Evolutionary conservation across 371 early-diverging fungal genomes (phyloP).

Genomic region (Syncephalastrum racemosum): DNA sequence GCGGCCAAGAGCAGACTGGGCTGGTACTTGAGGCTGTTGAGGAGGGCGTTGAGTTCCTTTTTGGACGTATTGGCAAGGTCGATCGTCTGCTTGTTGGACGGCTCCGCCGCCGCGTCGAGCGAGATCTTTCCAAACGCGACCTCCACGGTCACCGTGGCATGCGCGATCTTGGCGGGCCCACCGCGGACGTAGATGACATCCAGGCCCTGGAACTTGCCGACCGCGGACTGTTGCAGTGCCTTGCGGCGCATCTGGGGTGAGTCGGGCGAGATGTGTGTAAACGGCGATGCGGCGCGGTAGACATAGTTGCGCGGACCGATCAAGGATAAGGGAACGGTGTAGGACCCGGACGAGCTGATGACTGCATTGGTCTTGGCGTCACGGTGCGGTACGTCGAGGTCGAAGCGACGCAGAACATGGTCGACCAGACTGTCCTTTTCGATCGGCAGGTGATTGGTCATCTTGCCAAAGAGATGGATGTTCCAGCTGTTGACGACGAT

Average conservation of each 20-base stretch:
- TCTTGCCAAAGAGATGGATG: conserved; percentile 63
- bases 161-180: conserved; percentile 24
- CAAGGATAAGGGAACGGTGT: conserved; percentile 27
- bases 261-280: conserved; percentile 16
- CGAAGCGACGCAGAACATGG: conserved; percentile 49
- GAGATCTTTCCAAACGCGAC: conserved; percentile 30
- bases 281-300: conserved; percentile 22
- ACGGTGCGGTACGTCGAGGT: conserved; percentile 47
- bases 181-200: conserved; percentile 58
- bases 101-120: conserved; percentile 2
- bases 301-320: conserved; percentile 36
- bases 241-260: conserved; percentile 18
- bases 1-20: conserved; percentile 35
- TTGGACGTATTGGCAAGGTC: conserved; percentile 20
- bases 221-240: conserved; percentile 30
- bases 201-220: conserved; percentile 57
- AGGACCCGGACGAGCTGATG: conserved; percentile 27
- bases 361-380: conserved; percentile 35
- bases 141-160: conserved; percentile 24
- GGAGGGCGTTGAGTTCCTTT: conserved; percentile 35
- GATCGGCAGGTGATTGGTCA: conserved; percentile 56
- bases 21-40: conserved; percentile 34
- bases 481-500: conserved; percentile 47
- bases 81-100: conserved; percentile 7
- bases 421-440: conserved; percentile 55